Evolutionary conservation across 768 basidiomycete genomes (phyloP), one percentile per base, ranked within the genome.

Genomic region (Glaciozyma martinii): DNA sequence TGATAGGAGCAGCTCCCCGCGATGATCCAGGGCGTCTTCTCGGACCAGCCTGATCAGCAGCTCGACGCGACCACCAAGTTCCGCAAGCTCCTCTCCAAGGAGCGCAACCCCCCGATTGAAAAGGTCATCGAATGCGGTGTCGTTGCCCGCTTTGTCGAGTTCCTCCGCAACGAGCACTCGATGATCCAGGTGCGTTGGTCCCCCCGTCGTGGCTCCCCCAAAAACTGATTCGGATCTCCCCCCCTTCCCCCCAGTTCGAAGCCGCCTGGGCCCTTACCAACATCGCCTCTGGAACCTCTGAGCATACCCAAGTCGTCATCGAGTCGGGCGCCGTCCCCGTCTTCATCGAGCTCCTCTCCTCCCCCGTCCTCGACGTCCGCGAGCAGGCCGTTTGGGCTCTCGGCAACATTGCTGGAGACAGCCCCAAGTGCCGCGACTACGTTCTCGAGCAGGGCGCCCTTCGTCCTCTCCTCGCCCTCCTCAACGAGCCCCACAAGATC

Each of bases 371-470:
- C 65, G 95, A 99, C 78, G 95, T 99, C 66, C 86, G 94, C 66
- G 95, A 99, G 79, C 95, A 99, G 79, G 95, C 95, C 30, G 95
- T 99, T 30, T 99, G 94, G 95, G 95, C 95, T 27, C 82, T 99
- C 66, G 95, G 95, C 63, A 99, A 99, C 79, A 98, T 99, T 70
- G 95, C 95, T 60, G 95, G 95, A 66, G 95, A 99, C 78, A 94
- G 91, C 70, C 95, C 95, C 27, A 85, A 88, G 75, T 99, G 95
- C 82, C 81, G 95, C 74, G 95, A 99, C 76, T 93, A 92, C 73
- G 95, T 98, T 59, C 83, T 99, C 58, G 86, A 90, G 74, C 85
- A 89, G 75, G 92, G 92, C 66, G 94, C 95, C 40, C 80, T 99
- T 66, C 82, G 90, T 62, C 95, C 95, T n/a, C 80, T 99, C 62